These are phyloP conservation scores for Populus hybrid DNA, from an alignment of 441 rosid species.

Conservation along the genomic window DNA sequence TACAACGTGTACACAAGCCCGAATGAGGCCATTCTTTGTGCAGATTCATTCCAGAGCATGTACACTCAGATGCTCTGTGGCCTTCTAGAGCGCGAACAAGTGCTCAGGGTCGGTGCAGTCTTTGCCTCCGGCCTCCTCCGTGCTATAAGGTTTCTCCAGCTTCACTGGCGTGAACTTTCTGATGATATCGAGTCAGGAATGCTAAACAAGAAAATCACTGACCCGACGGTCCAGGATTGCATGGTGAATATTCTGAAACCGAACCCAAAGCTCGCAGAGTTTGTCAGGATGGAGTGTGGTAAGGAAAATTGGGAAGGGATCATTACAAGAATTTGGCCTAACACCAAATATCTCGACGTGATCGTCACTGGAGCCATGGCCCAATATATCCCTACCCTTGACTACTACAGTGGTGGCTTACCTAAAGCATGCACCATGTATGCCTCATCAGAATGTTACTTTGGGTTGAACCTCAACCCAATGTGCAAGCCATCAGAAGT, in stretches of 20 bases:
- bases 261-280: conserved; percentile 44
- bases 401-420: conserved; percentile 71
- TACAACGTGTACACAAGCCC: conserved; percentile 89
- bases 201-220: conserved; percentile 42
- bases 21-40: conserved; percentile 79
- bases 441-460: conserved; percentile 90
- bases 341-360: conserved; percentile 82
- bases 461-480: conserved; percentile 87
- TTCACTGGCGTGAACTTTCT: conserved; percentile 59
- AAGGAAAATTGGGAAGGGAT: conserved; percentile 68
- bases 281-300: conserved; percentile 44
- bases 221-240: conserved; percentile 39
- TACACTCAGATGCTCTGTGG: conserved; percentile 87
- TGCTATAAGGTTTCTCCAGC: conserved; percentile 85
- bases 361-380: conserved; percentile 97
- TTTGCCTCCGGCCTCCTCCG: conserved; percentile 90
- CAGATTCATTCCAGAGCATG: conserved; percentile 94
- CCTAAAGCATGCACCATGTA: conserved; percentile 92
- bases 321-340: conserved; percentile 79
- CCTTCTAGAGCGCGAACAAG: conserved; percentile 60
- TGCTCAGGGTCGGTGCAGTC: conserved; percentile 81
- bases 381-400: conserved; percentile 82
- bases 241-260: conserved; percentile 50
- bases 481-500: conserved; percentile 81
- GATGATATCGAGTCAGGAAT: conserved; percentile 57